phyloP scores from a whole-genome alignment of 306 rosid genomes.

The Abrus precatorius region DNA sequence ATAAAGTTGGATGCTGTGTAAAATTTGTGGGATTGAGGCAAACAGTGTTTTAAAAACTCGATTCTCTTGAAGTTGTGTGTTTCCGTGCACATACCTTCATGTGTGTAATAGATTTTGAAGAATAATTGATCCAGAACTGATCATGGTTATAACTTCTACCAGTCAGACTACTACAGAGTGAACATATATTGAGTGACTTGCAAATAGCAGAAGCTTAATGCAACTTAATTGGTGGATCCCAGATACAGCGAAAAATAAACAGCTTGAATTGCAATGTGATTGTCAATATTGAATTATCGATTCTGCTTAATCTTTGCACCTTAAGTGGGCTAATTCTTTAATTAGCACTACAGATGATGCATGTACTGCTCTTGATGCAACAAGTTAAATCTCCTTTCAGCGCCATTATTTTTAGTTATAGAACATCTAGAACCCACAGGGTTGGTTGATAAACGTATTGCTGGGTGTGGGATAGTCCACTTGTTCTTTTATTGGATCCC shows the following conservation, averaged over 20 bases:
- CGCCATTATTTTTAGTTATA: not conserved
- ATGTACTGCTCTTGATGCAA: conserved; percentile 4
- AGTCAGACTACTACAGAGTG: conserved; percentile 5
- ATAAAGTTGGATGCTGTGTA: conserved; percentile 7
- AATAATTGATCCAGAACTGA: conserved; percentile 19
- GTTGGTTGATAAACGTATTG: not conserved
- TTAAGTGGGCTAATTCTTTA: not conserved
- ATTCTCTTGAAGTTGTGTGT: conserved; percentile 6
- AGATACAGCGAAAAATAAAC: not conserved
- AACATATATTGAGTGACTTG: conserved; percentile 1
- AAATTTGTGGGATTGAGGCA: conserved; percentile 20
- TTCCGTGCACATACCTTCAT: not conserved
- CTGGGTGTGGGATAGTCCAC: not conserved
- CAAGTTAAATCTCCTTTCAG: not conserved
- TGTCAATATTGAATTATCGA: conserved; percentile 6
- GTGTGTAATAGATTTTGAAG: not conserved
- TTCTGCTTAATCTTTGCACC: conserved; percentile 2
- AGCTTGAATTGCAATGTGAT: conserved; percentile 19
- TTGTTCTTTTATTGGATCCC: conserved; percentile 5
- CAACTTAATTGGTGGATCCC: not conserved
- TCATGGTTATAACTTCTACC: not conserved
- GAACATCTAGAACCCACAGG: not conserved
- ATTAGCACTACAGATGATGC: not conserved
- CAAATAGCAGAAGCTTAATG: conserved; percentile 13
- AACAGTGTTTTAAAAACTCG: not conserved